Base-by-base conservation (phyloP, 176 grass and related monocot species). In the Typha latifolia region DNA sequence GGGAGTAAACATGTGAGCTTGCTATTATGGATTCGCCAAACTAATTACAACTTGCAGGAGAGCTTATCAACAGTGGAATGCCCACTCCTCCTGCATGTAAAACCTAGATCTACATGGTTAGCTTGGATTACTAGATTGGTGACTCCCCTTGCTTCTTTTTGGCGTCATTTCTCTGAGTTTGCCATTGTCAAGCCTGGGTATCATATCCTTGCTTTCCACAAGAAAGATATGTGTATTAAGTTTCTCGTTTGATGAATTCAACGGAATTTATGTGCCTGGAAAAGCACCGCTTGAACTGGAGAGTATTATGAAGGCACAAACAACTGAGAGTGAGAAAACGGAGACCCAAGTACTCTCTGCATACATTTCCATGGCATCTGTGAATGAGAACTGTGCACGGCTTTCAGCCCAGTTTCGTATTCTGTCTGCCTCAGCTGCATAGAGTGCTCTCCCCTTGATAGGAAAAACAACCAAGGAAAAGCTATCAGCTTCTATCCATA, bases 291-390 rank as follows among this genome's bases (percentile, higher is more conserved):
- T 62, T 2, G 95, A 90, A 73, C 89, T 99, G 52, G 89, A 93
- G 72, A 99, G 81, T 75, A 99, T 99, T 66, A 99, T 94, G 68
- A 99, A 99, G 12, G 89, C 95, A 14, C 95, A 99, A 62, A 99
- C 89, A 13, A 99, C 95, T 0, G 95, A 99, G 24, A 99, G 86
- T 1, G 95, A 99, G 84, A 99, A 99, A 4, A 99, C 95, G 1
- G 95, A 99, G 27, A 94, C 77, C 95, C 95, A 99, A 6, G 89
- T 99, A 78, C 79, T 99, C 72, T 99, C 95, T 0, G 89, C 81
- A 61, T 99, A 94, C 95, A 99, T 90, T 81, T 94, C 95, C 95
- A 94, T 99, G 62, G 95, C 95, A 50, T 99, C 95, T 2, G 95
- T 94, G 74, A 99, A 87, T 19, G 95, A 99, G 62, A 99, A 94